A percentile compares a stretch with the other conserved stretches of the same genome.
Conservation (phyloP, 202 grass and related monocot genomes). For the Setaria viridis region DNA sequence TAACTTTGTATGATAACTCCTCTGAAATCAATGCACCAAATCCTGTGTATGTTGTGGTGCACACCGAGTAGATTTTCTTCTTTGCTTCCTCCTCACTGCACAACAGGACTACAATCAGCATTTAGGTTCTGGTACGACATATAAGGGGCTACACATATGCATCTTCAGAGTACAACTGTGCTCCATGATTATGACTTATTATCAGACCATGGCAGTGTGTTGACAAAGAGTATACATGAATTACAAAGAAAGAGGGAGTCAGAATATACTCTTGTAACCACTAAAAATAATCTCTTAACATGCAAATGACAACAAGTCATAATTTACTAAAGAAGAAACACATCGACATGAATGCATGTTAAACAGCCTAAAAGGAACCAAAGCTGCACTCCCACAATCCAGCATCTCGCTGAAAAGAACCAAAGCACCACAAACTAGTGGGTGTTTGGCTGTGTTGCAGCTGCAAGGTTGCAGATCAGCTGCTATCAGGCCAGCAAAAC, state of each 20-base stretch:
- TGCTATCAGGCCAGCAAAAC: background rate
- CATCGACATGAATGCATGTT: background rate
- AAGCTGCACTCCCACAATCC: background rate
- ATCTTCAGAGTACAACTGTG: background rate
- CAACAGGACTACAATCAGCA: slow-evolving; percentile 17
- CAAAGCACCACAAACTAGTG: background rate
- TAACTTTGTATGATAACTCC: slow-evolving; percentile 96
- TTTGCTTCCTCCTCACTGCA: slow-evolving; percentile 93
- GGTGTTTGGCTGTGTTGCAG: background rate
- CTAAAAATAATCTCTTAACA: background rate
- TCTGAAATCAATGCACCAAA: slow-evolving; percentile 95
- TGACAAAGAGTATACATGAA: slow-evolving; percentile 14
- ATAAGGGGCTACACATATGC: background rate
- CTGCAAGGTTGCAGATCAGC: background rate
- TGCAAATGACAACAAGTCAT: background rate
- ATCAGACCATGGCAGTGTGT: background rate
- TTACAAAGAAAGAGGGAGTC: background rate
- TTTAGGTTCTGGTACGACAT: background rate
- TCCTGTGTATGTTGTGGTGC: slow-evolving; percentile 92
- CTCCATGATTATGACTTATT: background rate
- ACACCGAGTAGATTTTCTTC: slow-evolving; percentile 96
- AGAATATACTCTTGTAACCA: slow-evolving; percentile 31
- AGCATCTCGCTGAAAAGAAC: background rate
- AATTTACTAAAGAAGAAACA: slow-evolving; percentile 2
- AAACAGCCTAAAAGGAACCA: background rate